Evolutionary conservation across 495 filamentous ascomycete genomes (phyloP).

Genomic region (Aspergillus heteromorphus): DNA sequence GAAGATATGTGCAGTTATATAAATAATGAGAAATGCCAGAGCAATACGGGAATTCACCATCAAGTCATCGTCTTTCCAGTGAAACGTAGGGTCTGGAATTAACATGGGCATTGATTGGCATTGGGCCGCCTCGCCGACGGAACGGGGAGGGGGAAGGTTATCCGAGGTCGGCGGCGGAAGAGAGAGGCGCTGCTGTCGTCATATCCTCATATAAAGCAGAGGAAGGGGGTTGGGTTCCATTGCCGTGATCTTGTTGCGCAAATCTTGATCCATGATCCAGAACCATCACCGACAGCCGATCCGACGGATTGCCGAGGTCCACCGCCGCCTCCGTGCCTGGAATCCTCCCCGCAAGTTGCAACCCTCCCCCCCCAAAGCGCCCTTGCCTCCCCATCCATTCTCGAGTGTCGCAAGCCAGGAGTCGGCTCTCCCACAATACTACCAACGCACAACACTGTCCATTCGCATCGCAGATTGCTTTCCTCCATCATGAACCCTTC

Average conservation of each 20-base stretch:
- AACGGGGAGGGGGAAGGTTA: not conserved
- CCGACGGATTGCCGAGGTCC: constrained; percentile 14
- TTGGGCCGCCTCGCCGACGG: constrained; percentile 12
- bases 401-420: not conserved
- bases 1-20: not conserved
- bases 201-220: not conserved
- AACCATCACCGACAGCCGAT: not conserved
- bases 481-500: constrained; percentile 32
- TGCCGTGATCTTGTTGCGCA: not conserved
- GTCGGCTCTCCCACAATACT: not conserved
- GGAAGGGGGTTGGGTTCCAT: not conserved
- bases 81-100: not conserved
- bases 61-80: not conserved
- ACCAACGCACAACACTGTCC: too few species aligned
- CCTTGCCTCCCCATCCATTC: not conserved
- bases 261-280: too few species aligned
- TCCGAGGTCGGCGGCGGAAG: constrained; percentile 4
- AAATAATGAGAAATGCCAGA: not conserved
- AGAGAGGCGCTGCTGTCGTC: too few species aligned
- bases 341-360: not conserved
- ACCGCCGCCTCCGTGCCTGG: not conserved
- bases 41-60: not conserved
- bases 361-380: constrained; percentile 6
- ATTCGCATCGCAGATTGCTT: not conserved
- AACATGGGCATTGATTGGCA: constrained; percentile 1